Base-by-base conservation (phyloP, 2,329 filamentous ascomycete species). In the Penicillium sp. region DNA sequence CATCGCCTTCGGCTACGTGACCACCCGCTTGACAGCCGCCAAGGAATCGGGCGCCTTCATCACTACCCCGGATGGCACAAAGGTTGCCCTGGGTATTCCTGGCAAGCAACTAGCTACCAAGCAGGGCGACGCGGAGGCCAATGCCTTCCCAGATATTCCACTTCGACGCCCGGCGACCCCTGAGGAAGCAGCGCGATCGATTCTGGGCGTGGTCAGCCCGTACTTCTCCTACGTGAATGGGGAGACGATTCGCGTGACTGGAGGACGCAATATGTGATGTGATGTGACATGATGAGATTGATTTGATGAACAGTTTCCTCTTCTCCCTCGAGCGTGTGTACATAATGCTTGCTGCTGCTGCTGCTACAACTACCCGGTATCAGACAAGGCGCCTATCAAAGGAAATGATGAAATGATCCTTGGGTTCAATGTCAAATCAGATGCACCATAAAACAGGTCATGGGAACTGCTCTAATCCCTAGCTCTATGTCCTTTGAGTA, bases 41-140 rank as follows among this genome's bases (percentile, higher is more conserved):
- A 96, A 95, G 79, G 91, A 96, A 73, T 84, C 85, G 15, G 91
- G 91, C 13, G 90, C 86, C 0, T 94, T 91, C 60, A 83, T 93
- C 17, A 85, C 84, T 17, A 89, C 87, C 0, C 85, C 90, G 0
- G 87, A 87, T 62, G 91, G 91, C 2, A 82, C 87, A 66, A 89
- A 87, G 75, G 84, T 93, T 53, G 83, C 84, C 0, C 69, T 93
- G 49, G 89, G 89, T 0, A 91, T 93, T 45, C 89, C 89, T 0
- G 74, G 78, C 57, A 82, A 82, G 61, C 84, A 86, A 65, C 65
- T 74, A 34, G 61, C 60, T 7, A 50, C 42, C 9, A 67, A 68
- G 34, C 57, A 52, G 42, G 69, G 65, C 1, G 52, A 56, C 17
- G 17, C 30, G 3, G 54, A 45, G 13, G 50, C 54, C 6, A 47